Percentiles rank a stretch among this genome's conserved stretches.
Conservation (phyloP, 2,329 filamentous ascomycete species). For the Furcasterigmium furcatum region DNA sequence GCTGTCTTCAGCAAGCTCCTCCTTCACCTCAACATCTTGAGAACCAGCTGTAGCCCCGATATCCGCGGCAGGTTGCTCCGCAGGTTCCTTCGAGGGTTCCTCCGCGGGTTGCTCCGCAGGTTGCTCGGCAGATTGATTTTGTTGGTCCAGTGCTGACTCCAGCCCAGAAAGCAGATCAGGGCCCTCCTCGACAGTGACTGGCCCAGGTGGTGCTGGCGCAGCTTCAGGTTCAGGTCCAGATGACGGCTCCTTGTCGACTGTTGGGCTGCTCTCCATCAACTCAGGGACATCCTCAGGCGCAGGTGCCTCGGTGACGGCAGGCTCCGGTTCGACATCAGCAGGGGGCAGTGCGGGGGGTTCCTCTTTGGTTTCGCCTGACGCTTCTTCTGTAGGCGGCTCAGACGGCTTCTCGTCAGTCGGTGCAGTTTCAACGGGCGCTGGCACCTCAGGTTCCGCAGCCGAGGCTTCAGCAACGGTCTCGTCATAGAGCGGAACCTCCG, state of each 20-base stretch:
- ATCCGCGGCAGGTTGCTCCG: not conserved
- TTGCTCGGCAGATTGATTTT: constrained; percentile 8
- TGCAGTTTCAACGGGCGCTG: not conserved
- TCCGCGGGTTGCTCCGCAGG: constrained; percentile 1
- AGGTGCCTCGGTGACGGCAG: not conserved
- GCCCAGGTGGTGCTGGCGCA: not conserved
- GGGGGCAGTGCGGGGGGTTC: not conserved
- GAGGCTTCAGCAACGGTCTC: not conserved
- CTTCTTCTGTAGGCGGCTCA: constrained; percentile 1
- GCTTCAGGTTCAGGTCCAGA: not conserved
- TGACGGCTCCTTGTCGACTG: too few species aligned
- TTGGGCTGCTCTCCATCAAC: too few species aligned
- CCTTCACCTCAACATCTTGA: constrained; percentile 4
- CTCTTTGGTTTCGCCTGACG: not conserved
- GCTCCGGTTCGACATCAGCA: constrained; percentile 2
- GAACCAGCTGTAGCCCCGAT: constrained; percentile 5
- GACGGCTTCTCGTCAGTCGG: not conserved
- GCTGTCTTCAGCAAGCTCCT: not conserved
- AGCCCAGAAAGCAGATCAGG: constrained; percentile 12
- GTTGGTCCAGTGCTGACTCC: constrained; percentile 11
- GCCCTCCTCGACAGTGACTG: constrained; percentile 7
- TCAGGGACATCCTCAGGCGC: not conserved
- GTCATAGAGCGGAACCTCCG: not conserved
- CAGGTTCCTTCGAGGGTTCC: too few species aligned
- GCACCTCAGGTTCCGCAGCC: not conserved